A percentile compares a stretch with the other conserved stretches of the same genome.
Conservation (phyloP, 169 alveolate species). For the Eimeria brunetti region DNA sequence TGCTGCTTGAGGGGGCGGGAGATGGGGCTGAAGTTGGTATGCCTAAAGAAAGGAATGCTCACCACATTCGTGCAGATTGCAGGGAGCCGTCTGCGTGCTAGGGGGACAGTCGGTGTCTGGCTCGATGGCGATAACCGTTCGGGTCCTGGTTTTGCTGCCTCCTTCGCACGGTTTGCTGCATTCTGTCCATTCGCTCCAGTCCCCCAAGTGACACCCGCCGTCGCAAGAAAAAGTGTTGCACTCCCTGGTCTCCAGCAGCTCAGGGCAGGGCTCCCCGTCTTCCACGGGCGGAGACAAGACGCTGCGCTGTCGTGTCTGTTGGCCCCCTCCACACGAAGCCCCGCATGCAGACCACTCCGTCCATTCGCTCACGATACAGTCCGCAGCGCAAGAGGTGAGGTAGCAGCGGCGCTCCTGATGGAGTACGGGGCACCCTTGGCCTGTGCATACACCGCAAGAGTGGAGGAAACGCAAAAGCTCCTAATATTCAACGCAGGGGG, state of each 20-base stretch:
- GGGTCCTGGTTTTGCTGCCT: slow-evolving; percentile 82
- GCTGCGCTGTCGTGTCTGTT: slow-evolving; percentile 82
- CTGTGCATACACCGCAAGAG: slow-evolving; percentile 28
- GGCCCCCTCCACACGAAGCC: slow-evolving; percentile 85
- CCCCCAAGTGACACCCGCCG: slow-evolving; percentile 84
- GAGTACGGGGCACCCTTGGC: slow-evolving; percentile 67
- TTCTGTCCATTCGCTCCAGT: slow-evolving; percentile 85
- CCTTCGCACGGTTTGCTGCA: slow-evolving; percentile 85
- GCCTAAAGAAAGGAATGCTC: not conserved
- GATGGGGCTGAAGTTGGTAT: not conserved
- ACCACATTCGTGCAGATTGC: slow-evolving; percentile 77
- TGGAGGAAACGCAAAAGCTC: not conserved
- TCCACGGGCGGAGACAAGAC: slow-evolving; percentile 80
- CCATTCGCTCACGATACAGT: slow-evolving; percentile 84
- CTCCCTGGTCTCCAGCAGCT: slow-evolving; percentile 20
- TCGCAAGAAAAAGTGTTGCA: slow-evolving; percentile 81
- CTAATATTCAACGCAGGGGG: not conserved
- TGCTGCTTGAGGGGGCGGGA: not conserved
- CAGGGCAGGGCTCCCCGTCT: slow-evolving; percentile 83
- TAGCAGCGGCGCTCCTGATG: slow-evolving; percentile 71
- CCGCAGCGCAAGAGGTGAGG: slow-evolving; percentile 74
- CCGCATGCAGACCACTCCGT: slow-evolving; percentile 83
- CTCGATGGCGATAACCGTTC: slow-evolving; percentile 58
- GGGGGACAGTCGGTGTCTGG: slow-evolving; percentile 76
- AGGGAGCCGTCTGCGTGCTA: slow-evolving; percentile 62